A percentile compares a stretch with the other conserved stretches of the same genome.
Evolutionary conservation across 257 asterid genomes (phyloP).

Genomic region (Pogostemon cablin): DNA sequence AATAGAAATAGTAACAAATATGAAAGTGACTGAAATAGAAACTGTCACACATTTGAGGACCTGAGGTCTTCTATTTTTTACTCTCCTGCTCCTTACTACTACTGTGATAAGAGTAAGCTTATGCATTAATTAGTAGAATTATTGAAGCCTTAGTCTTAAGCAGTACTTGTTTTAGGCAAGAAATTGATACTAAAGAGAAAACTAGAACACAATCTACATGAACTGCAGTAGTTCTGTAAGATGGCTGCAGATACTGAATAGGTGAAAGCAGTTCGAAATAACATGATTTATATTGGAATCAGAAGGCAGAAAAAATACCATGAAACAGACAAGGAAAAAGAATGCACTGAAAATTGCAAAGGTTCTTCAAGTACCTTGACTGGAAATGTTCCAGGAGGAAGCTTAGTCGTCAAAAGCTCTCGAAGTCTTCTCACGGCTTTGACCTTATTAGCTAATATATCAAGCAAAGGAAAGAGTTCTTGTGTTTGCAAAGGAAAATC

Average conservation of each 20-base stretch:
- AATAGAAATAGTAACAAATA: not conserved
- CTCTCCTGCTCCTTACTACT: too few species aligned
- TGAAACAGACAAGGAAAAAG: conserved; percentile 20
- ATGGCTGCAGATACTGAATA: not conserved
- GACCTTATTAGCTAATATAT: conserved; percentile 95
- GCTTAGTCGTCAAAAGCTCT: conserved; percentile 94
- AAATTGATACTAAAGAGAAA: not conserved
- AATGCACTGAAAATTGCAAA: conserved; percentile 22
- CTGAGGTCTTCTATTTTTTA: too few species aligned
- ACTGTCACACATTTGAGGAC: not conserved
- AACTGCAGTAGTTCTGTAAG: conserved; percentile 6
- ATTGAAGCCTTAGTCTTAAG: not conserved
- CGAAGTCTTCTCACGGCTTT: conserved; percentile 94
- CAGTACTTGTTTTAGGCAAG: not conserved
- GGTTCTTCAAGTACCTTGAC: conserved; percentile 69
- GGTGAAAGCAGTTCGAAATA: not conserved
- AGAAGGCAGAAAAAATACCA: conserved; percentile 12
- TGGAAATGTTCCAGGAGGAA: conserved; percentile 94
- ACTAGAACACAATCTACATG: conserved; percentile 6
- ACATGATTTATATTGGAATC: not conserved
- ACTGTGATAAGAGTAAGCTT: not conserved
- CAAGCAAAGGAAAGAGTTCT: conserved; percentile 95
- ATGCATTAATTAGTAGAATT: not conserved
- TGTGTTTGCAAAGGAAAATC: conserved; percentile 94
- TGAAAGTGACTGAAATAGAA: not conserved